Evolutionary conservation across 208 protist genomes (phyloP).

Genomic region (Leishmania lainsoni): DNA sequence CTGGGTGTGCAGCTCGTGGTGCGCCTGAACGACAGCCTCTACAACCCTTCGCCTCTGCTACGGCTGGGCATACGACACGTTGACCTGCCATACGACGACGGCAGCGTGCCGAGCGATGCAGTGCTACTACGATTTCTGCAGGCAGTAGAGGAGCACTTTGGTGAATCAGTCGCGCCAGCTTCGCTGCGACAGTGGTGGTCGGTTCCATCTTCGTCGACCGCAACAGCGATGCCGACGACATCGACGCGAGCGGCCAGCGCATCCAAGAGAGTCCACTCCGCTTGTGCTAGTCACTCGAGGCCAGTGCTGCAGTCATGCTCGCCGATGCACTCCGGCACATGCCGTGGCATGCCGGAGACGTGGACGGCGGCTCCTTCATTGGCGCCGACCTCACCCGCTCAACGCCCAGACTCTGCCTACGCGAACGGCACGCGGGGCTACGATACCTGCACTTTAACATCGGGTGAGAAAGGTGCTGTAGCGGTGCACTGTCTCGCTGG

Average conservation of each 20-base stretch:
- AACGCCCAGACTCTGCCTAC: neutral
- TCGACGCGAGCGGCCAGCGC: neutral
- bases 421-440: neutral
- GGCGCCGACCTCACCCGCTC: neutral
- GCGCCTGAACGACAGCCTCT: constrained; percentile 94
- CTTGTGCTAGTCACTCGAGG: neutral
- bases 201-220: neutral
- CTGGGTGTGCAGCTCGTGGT: constrained; percentile 91
- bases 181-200: constrained; percentile 35
- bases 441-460: neutral
- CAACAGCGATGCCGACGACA: neutral
- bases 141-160: constrained; percentile 68
- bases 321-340: constrained; percentile 32
- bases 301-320: constrained; percentile 10
- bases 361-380: constrained; percentile 19
- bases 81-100: constrained; percentile 95
- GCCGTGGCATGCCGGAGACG: constrained; percentile 45
- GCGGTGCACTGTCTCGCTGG: constrained; percentile 97
- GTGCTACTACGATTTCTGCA: constrained; percentile 92
- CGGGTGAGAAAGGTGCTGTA: constrained; percentile 47
- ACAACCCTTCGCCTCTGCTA: constrained; percentile 84
- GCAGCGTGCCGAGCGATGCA: constrained; percentile 78
- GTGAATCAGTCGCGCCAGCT: constrained; percentile 15
- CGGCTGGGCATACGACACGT: constrained; percentile 91
- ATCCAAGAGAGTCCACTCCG: constrained; percentile 3